These are phyloP conservation scores for Botrytis aclada DNA, from an alignment of 2,329 filamentous ascomycete genomes.

Conservation along the genomic window DNA sequence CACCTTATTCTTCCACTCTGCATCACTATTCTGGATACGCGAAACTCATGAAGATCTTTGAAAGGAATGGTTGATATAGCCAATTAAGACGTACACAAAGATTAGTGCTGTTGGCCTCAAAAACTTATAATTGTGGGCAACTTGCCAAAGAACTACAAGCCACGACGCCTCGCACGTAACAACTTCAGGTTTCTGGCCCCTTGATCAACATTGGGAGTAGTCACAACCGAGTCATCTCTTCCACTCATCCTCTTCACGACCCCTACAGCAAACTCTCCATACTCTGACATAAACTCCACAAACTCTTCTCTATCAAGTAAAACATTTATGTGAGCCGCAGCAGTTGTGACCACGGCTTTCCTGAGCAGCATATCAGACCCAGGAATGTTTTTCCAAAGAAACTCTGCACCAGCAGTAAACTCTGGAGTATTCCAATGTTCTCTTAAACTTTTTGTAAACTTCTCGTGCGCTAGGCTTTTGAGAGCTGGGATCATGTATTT, in stretches of 20 bases:
- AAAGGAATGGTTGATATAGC: not conserved
- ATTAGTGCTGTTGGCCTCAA: not conserved
- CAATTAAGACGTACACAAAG: not conserved
- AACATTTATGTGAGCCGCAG: slow-evolving; percentile 9
- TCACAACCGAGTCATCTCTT: not conserved
- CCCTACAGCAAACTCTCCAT: slow-evolving; percentile 13
- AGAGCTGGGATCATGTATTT: slow-evolving; percentile 26
- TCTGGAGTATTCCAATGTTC: slow-evolving; percentile 18
- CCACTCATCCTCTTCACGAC: not conserved
- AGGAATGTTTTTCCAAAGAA: slow-evolving; percentile 22
- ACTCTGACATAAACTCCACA: slow-evolving; percentile 1
- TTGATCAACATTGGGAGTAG: not conserved
- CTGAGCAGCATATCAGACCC: slow-evolving; percentile 20
- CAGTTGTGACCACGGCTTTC: slow-evolving; percentile 19
- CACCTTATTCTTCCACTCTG: not conserved
- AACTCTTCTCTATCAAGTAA: slow-evolving; percentile 24
- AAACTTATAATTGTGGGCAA: not conserved
- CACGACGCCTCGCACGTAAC: too few species aligned
- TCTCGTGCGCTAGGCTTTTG: slow-evolving; percentile 23
- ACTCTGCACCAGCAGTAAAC: slow-evolving; percentile 17
- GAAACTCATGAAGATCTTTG: not conserved
- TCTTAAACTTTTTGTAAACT: slow-evolving; percentile 16
- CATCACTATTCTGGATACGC: not conserved
- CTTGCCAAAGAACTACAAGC: not conserved
- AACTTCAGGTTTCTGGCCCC: too few species aligned